Percentiles rank a stretch among this genome's conserved stretches.
These are phyloP conservation scores for Pythium volutum DNA, from an alignment of 352 stramenopile species.

Conservation along the genomic window DNA sequence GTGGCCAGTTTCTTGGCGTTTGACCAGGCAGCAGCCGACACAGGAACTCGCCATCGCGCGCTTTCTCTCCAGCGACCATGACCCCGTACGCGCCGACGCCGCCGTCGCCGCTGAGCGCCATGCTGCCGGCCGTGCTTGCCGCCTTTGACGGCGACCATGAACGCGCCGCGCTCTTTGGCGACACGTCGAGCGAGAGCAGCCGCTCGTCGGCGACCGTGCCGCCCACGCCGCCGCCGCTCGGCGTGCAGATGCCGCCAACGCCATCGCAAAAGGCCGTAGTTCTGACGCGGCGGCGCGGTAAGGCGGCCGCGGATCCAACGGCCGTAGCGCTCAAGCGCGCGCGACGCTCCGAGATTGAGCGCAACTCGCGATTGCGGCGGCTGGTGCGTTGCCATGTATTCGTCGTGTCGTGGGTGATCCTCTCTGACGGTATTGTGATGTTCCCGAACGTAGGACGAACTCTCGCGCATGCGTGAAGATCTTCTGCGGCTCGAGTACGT, in stretches of 20 bases:
- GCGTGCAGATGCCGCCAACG: neutral
- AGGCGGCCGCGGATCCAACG: slow-evolving; percentile 6
- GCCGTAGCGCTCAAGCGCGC: slow-evolving; percentile 33
- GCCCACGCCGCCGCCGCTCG: slow-evolving; percentile 2
- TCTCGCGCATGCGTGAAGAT: slow-evolving; percentile 51
- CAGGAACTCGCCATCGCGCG: neutral
- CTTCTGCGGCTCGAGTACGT: slow-evolving; percentile 44
- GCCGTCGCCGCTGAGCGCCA: neutral
- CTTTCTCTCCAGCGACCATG: neutral
- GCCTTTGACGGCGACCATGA: slow-evolving; percentile 9
- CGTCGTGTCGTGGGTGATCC: neutral
- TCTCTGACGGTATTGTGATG: neutral
- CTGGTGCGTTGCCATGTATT: slow-evolving; percentile 19
- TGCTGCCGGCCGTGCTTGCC: slow-evolving; percentile 6
- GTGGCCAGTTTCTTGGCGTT: slow-evolving; percentile 1
- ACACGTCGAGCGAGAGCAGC: slow-evolving; percentile 17
- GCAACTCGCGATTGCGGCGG: slow-evolving; percentile 41
- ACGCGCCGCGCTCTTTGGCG: slow-evolving; percentile 2
- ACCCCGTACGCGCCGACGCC: neutral
- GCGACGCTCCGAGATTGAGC: slow-evolving; percentile 59
- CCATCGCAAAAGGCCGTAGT: neutral
- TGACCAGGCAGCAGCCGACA: neutral
- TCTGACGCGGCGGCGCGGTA: slow-evolving; percentile 1
- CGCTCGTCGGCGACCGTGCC: slow-evolving; percentile 3
- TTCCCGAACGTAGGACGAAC: slow-evolving; percentile 22